These are phyloP conservation scores for Pyrenophora graminea DNA, from an alignment of 2,329 filamentous ascomycete genomes.

Conservation along the genomic window DNA sequence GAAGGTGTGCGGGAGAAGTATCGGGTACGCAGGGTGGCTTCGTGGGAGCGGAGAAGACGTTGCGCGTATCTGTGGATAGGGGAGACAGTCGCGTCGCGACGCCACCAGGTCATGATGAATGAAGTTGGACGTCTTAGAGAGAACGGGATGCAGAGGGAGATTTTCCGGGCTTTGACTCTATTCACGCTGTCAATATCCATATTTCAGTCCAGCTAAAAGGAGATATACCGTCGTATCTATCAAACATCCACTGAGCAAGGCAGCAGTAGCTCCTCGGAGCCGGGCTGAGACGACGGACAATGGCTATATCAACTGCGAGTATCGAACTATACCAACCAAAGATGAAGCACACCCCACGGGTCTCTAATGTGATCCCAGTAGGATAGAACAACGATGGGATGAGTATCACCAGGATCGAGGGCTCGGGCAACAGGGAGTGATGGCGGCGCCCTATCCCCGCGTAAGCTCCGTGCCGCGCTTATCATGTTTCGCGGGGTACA, in stretches of 20 bases:
- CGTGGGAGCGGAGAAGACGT: conserved; percentile 28
- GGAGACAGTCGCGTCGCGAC: conserved; percentile 32
- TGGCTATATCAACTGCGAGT: conserved; percentile 6
- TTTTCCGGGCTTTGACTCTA: neutral
- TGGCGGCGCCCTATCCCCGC: conserved; percentile 27
- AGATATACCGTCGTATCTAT: conserved; percentile 3
- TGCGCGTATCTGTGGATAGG: conserved; percentile 31
- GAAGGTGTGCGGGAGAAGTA: conserved; percentile 36
- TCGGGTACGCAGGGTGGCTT: conserved; percentile 29
- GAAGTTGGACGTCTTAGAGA: neutral
- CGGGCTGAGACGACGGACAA: conserved; percentile 1
- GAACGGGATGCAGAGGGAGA: neutral
- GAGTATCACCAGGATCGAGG: neutral
- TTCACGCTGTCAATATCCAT: neutral
- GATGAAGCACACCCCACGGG: neutral
- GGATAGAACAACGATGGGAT: neutral
- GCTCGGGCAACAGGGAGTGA: conserved; percentile 10
- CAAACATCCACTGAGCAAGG: conserved; percentile 5
- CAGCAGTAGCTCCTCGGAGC: conserved; percentile 13
- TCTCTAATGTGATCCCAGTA: neutral
- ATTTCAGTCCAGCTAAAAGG: neutral
- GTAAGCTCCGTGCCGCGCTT: conserved; percentile 30
- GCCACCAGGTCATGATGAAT: conserved; percentile 36
- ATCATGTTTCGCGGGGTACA: conserved; percentile 33
- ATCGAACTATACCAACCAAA: neutral